Conservation (phyloP, 768 basidiomycete species). For the Russula emetica region DNA sequence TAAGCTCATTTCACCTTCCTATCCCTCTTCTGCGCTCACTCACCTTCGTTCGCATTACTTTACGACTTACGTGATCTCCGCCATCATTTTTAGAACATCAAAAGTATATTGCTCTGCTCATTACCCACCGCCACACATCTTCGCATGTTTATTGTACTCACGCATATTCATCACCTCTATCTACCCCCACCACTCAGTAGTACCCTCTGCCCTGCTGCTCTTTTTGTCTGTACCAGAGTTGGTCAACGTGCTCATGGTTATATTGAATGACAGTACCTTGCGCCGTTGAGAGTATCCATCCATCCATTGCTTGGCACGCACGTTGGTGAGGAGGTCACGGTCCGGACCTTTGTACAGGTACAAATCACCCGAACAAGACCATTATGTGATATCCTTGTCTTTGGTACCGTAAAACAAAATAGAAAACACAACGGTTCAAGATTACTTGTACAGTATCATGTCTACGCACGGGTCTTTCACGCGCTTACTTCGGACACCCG, state of each 20-base stretch:
- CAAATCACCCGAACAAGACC: background rate
- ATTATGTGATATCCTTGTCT: background rate
- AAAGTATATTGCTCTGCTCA: constrained; percentile 24
- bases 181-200: constrained; percentile 28
- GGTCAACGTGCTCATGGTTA: constrained; percentile 4
- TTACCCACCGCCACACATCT: constrained; percentile 20
- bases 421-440: background rate
- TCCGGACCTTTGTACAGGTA: background rate
- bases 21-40: background rate
- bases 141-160: constrained; percentile 25
- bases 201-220: background rate
- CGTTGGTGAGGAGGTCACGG: background rate
- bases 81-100: constrained; percentile 26
- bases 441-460: background rate
- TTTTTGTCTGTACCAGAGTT: constrained; percentile 3
- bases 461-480: background rate
- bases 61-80: constrained; percentile 16
- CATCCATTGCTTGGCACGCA: background rate
- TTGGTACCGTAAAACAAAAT: background rate
- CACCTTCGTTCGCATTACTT: constrained; percentile 12
- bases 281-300: background rate
- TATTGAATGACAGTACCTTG: constrained; percentile 3
- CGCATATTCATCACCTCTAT: constrained; percentile 15
- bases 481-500: constrained; percentile 1
- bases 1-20: constrained; percentile 38